Base-by-base conservation (phyloP, 768 basidiomycete genomes). In the Calvatia gigantea region DNA sequence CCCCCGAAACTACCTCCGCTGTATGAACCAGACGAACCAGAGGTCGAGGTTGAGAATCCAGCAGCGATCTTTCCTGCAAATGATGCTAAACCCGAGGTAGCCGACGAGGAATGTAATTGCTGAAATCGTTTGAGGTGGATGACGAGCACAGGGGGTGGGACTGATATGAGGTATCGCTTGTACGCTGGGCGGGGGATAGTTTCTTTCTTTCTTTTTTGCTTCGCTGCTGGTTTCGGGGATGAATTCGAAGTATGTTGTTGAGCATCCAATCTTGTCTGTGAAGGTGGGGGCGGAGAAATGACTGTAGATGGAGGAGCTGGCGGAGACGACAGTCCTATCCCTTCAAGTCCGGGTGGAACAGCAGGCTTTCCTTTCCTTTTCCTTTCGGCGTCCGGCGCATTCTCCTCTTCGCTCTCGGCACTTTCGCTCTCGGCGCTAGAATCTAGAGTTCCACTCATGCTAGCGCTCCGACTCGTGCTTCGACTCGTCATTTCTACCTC, bases 61-160 rank as follows among this genome's bases (percentile, higher is more conserved):
- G 46, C 29, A 15, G 52, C 42, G 19, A 49, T 17, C 28, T 21
- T 57, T 19, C 31, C 35, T 11, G 54, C 54, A 32, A 55, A 38
- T 5, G 54, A 29, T 35, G 56, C 11, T 21, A 48, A 21, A 4
- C 33, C 33, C 17, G 54, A 46, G 33, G 86, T 81, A 62, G 86
- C 84, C 15, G 84, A 82, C 56, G 86, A n/a, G n/a, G n/a, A 88
- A 37, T 77, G 75, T 6, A 86, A 78, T 65, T 96, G 94, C 70
- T 96, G 92, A 72, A 98, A 98, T 43, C 95, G 82, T 73, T 98
- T 98, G 47, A 97, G 80, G 62, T 98, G 95, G 57, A 98, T 82
- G 48, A 95, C 90, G 54, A 98, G 82, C 29, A 97, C 80, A 0
- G 94, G 91, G 0, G 95, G 95, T 1, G 89, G 86, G 0, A 77